phyloP scores from a whole-genome alignment of 192 early-diverging fungal species.

The Entophlyctis helioformis region DNA sequence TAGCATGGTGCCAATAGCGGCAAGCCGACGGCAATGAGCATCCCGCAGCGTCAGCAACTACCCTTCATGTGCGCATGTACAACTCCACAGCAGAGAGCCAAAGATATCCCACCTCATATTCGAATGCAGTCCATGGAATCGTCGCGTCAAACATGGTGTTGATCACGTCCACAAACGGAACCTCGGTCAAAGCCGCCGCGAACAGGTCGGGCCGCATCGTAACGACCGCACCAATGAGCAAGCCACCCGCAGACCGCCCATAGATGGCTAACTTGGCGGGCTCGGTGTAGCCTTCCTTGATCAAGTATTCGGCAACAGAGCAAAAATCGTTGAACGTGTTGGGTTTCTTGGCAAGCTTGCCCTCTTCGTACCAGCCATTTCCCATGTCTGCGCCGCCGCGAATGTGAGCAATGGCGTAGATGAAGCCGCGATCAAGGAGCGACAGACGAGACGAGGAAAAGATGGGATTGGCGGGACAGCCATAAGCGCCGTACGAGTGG shows the following conservation, averaged over 20 bases:
- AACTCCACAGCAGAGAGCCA: too few species aligned
- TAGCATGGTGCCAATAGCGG: too few species aligned
- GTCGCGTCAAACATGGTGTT: slow-evolving; percentile 27
- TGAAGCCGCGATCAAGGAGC: slow-evolving; percentile 27
- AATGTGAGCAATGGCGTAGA: slow-evolving; percentile 27
- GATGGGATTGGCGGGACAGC: slow-evolving; percentile 15
- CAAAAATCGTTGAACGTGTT: slow-evolving; percentile 33
- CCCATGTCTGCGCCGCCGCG: slow-evolving; percentile 30
- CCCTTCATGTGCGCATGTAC: too few species aligned
- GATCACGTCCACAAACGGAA: slow-evolving; percentile 34
- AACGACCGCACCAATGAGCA: slow-evolving; percentile 29
- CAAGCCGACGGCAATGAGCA: too few species aligned
- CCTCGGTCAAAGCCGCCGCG: slow-evolving; percentile 18
- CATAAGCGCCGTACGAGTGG: slow-evolving; percentile 26
- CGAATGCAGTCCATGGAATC: slow-evolving; percentile 27
- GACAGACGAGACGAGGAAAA: slow-evolving; percentile 12
- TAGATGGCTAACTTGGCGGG: slow-evolving; percentile 18
- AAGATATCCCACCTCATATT: slow-evolving; percentile 11
- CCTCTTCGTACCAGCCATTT: slow-evolving; percentile 29
- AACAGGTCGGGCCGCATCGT: slow-evolving; percentile 28
- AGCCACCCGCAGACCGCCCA: slow-evolving; percentile 24
- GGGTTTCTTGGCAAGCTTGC: slow-evolving; percentile 23
- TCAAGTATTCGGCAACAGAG: slow-evolving; percentile 16
- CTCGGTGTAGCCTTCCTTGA: slow-evolving; percentile 21
- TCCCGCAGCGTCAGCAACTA: too few species aligned